Evolutionary conservation across 1,284 basidiomycete genomes (phyloP), one percentile per base, ranked within the genome.

Genomic region (Ustilago nuda): DNA sequence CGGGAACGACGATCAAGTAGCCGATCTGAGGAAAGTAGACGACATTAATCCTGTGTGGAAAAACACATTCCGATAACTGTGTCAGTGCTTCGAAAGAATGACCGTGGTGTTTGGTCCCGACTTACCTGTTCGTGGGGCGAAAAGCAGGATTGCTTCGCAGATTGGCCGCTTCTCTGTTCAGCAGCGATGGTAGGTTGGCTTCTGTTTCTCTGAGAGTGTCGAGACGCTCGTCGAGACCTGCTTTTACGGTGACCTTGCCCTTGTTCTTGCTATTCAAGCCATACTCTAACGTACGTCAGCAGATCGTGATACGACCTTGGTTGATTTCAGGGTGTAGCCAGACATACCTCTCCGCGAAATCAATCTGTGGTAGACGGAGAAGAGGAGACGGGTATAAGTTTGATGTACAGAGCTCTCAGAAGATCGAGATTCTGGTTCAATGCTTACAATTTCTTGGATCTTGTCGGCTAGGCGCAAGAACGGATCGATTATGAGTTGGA

Each of bases 1-100:
- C 43, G 4, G 71, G 65, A 8, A 74, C 62, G 13, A 56, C 55
- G n/a, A 78, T 71, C n/a, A 78, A 32, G 37, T 78, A 78, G 30
- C 76, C 76, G 17, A 78, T 78, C 48, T 78, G 76, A 3, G 76
- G 76, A 27, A 78, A 78, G 59, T 73, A 74, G 41, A 74, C 72
- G 0, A 78, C 76, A 15, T 62, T 46, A 4, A 76, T 27, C 4
- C 74, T 76, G 53, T 8, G 17, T 17, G 15, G 12, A 8, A 27
- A 55, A 39, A 17, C n/a, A 27, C 4, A 8, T 35, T 12, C 9
- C 7, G 17, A n/a, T 3, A 27, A 33, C 11, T 27, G 5, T 23
- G 35, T 35, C 13, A 54, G 35, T 19, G 8, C 12, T 51, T 13
- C 13, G 36, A 9, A 3, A 37, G 9, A 37, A 37, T 13, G 36